A percentile compares a stretch with the other conserved stretches of the same genome.
These are phyloP conservation scores for Aspergillus tanneri DNA, from an alignment of 2,329 filamentous ascomycete species.

Conservation along the genomic window DNA sequence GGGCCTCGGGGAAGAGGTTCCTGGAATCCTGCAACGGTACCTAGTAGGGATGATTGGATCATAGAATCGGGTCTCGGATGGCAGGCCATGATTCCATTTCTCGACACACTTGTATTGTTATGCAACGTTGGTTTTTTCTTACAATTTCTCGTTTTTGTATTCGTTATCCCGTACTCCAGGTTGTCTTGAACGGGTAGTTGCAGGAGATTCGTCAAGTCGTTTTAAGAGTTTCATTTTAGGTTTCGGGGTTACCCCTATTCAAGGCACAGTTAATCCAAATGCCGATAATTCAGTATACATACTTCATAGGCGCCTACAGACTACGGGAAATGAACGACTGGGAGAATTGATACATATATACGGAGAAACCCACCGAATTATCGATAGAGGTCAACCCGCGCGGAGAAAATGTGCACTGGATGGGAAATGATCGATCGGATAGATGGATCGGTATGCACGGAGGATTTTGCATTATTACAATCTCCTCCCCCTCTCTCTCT, in stretches of 20 bases:
- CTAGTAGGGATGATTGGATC: constrained; percentile 12
- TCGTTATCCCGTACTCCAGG: neutral
- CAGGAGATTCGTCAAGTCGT: constrained; percentile 7
- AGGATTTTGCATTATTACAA: constrained; percentile 22
- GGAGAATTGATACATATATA: neutral
- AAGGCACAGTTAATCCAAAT: too few species aligned
- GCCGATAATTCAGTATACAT: too few species aligned
- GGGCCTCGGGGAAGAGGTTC: constrained; percentile 34
- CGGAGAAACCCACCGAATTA: constrained; percentile 9
- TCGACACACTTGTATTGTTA: too few species aligned
- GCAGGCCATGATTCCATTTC: constrained; percentile 8
- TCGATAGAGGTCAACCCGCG: constrained; percentile 1
- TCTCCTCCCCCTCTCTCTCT: constrained; percentile 10
- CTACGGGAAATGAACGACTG: neutral
- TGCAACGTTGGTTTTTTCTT: too few species aligned
- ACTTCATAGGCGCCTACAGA: too few species aligned
- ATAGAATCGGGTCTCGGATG: constrained; percentile 1
- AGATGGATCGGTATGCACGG: constrained; percentile 15
- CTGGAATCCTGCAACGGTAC: constrained; percentile 32
- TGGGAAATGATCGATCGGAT: constrained; percentile 20
- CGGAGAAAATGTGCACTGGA: constrained; percentile 14
- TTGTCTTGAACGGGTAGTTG: constrained; percentile 15
- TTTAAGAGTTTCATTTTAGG: neutral
- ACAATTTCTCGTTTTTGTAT: neutral
- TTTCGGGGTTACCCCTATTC: neutral